Conservation (phyloP, 2,329 filamentous ascomycete species). For the Hymenoscyphus occultus region DNA sequence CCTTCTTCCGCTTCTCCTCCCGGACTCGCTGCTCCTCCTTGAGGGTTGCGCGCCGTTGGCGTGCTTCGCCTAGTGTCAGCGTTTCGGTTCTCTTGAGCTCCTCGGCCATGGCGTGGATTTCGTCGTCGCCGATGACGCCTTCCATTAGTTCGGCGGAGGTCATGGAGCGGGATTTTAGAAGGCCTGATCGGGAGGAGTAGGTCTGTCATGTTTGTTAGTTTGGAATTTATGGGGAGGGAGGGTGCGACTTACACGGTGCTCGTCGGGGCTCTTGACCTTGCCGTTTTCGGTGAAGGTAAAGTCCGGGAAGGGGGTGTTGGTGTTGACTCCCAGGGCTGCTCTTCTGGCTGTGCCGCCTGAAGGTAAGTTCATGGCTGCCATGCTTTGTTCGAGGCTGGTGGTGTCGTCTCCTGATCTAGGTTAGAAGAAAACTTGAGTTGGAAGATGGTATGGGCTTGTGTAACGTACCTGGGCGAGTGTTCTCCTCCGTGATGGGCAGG, state of each 20-base stretch:
- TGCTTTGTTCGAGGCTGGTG: neutral
- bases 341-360: neutral
- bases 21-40: conserved; percentile 15
- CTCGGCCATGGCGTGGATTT: conserved; percentile 8
- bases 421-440: neutral
- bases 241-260: neutral
- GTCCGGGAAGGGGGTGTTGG: neutral
- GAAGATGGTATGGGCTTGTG: neutral
- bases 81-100: conserved; percentile 11
- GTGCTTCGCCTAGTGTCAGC: conserved; percentile 22
- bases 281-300: neutral
- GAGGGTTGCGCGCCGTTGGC: conserved; percentile 20
- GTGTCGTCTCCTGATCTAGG: neutral
- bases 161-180: conserved; percentile 12
- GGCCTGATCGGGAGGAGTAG: neutral
- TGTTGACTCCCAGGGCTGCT: neutral
- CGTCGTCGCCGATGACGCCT: neutral
- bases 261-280: neutral
- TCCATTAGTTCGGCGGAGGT: conserved; percentile 8
- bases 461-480: neutral
- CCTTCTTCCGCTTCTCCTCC: conserved; percentile 18
- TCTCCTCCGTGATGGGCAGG: neutral
- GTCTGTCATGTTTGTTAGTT: neutral
- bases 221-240: neutral
- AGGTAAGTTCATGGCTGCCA: neutral